Base-by-base conservation (phyloP, 2,329 filamentous ascomycete genomes). In the Lasiodiplodia citricola region DNA sequence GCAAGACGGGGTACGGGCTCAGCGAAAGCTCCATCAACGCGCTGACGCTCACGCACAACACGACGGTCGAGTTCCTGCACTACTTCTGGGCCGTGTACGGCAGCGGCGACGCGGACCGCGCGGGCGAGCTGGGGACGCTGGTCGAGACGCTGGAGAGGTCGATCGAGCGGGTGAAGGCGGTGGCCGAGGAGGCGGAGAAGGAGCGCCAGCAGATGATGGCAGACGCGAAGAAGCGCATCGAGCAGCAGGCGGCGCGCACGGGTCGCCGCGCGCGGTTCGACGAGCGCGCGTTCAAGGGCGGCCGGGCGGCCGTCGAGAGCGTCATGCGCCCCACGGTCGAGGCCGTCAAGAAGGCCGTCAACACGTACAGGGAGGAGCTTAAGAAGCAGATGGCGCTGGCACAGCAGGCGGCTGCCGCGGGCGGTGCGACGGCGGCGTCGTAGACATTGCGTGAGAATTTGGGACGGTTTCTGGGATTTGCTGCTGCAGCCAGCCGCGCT, bases 51-150 rank as follows among this genome's bases (percentile, higher is more conserved):
- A 97, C 95, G 0, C 94, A 98, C 78, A 94, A 94, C 66, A 99
- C 96, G 0, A 96, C 93, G 0, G 91, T 92, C 47, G 96, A 99
- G 76, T 99, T 98, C 75, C 83, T 99, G n/a, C 92, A 95, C 74
- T 96, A 98, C 79, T 99, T 99, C 83, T 99, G 95, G 95, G 87
- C 88, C 41, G 90, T 94, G 0, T 99, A 97, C 76, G 86, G 97
- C 31, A 97, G 94, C 0, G 95, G 94, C 16, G 93, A 97, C 76
- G 83, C 92, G 0, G 90, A 93, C 70, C 90, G 93, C 41, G 92
- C 93, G 0, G 86, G 86, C 52, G 95, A 99, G 80, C 86, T 97
- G 16, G 89, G 90, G 7, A 93, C 92, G 70, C 86, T 97, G 57
- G 90, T 92, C 8, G 92, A 97, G 77, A 95, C 94, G 11, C 85